Conservation (phyloP, 768 basidiomycete species). For the Suillus clintonianus region DNA sequence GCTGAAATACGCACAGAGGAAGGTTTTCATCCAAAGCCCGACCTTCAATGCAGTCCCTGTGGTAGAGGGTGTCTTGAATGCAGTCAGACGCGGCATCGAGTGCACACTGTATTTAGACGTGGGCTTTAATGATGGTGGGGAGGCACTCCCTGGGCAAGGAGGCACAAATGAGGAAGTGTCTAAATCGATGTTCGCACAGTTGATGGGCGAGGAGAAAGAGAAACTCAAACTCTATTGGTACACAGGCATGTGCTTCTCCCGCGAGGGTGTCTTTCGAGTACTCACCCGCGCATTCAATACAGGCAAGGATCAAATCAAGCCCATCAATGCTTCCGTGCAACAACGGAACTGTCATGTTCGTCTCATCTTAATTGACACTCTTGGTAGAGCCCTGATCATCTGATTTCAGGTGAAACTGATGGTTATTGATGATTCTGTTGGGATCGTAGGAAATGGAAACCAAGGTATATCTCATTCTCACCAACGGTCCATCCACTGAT, state of each 20-base stretch:
- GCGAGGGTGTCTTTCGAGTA: not conserved
- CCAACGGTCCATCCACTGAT: not conserved
- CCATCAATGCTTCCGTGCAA: slow-evolving; percentile 65
- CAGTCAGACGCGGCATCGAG: slow-evolving; percentile 60
- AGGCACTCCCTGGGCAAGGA: slow-evolving; percentile 66
- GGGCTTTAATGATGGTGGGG: slow-evolving; percentile 57
- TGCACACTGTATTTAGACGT: slow-evolving; percentile 64
- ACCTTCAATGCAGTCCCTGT: slow-evolving; percentile 70
- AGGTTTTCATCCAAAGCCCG: slow-evolving; percentile 75
- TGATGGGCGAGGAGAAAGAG: slow-evolving; percentile 47
- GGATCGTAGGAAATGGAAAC: slow-evolving; percentile 71
- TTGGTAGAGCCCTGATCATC: not conserved
- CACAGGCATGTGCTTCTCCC: slow-evolving; percentile 29
- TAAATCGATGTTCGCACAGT: slow-evolving; percentile 53
- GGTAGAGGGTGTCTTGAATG: slow-evolving; percentile 57
- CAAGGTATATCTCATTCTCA: slow-evolving; percentile 41
- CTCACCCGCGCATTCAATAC: not conserved
- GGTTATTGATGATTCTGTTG: slow-evolving; percentile 63
- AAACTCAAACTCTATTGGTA: slow-evolving; percentile 59
- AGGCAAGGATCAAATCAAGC: slow-evolving; percentile 64
- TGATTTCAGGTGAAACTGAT: slow-evolving; percentile 57
- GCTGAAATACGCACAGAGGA: slow-evolving; percentile 57
- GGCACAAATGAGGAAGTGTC: slow-evolving; percentile 75
- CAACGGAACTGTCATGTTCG: slow-evolving; percentile 69
- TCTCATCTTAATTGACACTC: slow-evolving; percentile 1